phyloP scores from a whole-genome alignment of 2,329 filamentous ascomycete species.

The Coccinonectria pachysandricola region DNA sequence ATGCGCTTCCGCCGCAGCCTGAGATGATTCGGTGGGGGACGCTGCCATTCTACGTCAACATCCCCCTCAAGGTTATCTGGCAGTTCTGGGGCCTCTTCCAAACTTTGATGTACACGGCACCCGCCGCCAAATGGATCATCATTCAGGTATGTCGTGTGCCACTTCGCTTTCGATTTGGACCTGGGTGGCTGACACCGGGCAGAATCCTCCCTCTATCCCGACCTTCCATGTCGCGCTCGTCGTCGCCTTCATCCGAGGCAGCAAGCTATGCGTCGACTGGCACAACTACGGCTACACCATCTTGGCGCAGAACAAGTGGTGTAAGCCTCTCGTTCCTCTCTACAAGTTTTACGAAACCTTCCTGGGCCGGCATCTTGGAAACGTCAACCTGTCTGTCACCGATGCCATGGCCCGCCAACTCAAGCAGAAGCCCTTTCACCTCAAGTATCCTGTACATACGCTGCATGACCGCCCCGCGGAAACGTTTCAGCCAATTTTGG shows the following conservation, averaged over 20 bases:
- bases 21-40: constrained; percentile 55
- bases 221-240: constrained; percentile 68
- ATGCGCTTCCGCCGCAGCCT: constrained; percentile 60
- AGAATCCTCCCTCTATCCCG: constrained; percentile 93
- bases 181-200: no score
- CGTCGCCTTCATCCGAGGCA: constrained; percentile 66
- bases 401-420: constrained; percentile 76
- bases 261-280: constrained; percentile 85
- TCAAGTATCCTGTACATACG: constrained; percentile 56
- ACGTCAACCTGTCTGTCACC: constrained; percentile 78
- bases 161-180: not conserved
- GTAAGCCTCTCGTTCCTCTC: constrained; percentile 66
- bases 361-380: constrained; percentile 56
- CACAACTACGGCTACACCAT: constrained; percentile 98
- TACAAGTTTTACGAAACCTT: constrained; percentile 68
- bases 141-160: constrained; percentile 51
- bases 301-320: constrained; percentile 51
- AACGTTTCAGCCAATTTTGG: constrained; percentile 64
- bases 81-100: constrained; percentile 64
- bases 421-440: constrained; percentile 48
- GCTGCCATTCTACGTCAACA: constrained; percentile 66
- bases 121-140: constrained; percentile 74
- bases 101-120: constrained; percentile 62
- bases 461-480: constrained; percentile 79
- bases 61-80: constrained; percentile 76